Base-by-base conservation (phyloP, 2,329 filamentous ascomycete genomes). In the Penicillium hordei region DNA sequence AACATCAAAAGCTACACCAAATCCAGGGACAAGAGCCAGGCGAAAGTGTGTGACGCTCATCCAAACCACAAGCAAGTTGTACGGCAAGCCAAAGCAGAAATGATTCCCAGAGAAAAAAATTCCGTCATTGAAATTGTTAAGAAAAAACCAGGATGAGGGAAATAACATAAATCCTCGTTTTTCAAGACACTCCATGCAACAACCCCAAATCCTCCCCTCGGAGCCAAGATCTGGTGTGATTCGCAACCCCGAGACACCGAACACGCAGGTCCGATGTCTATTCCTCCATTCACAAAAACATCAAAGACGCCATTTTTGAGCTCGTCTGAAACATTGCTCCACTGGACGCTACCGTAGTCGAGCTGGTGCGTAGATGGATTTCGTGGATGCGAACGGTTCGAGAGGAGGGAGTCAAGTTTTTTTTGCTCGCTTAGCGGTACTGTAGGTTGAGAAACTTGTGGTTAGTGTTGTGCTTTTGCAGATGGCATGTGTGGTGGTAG, bases 401-500 rank as follows among this genome's bases (percentile, higher is more conserved):
- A 64, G 65, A 64, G 52, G 55, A 61, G 52, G 63, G 57, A 60
- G 69, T 63, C 60, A 60, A 54, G n/a, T n/a, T 62, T 66, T 66
- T 58, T 59, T 48, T 55, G 46, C 43, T 65, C 60, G 64, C 65
- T 73, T 73, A 73, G 60, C 71, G 71, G 70, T 69, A 73, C 71
- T 73, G 68, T 59, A 45, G 27, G 52, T 31, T 27, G 21, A 52
- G 19, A 33, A 33, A 45, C n/a, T 33, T 13, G 42, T 57, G 19
- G 63, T 68, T 63, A 65, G 62, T 61, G 29, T 57, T 40, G 39
- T 42, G 21, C 1, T 34, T 44, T 53, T 57, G 56, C 21, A 43
- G 36, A 33, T 33, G 36, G 33, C 5, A 25, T 46, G 34, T 42
- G 33, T 57, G 36, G 19, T 40, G 4, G 12, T 21, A 9, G 7